Conservation (phyloP, 2,329 filamentous ascomycete species). For the Colletotrichum aenigma region DNA sequence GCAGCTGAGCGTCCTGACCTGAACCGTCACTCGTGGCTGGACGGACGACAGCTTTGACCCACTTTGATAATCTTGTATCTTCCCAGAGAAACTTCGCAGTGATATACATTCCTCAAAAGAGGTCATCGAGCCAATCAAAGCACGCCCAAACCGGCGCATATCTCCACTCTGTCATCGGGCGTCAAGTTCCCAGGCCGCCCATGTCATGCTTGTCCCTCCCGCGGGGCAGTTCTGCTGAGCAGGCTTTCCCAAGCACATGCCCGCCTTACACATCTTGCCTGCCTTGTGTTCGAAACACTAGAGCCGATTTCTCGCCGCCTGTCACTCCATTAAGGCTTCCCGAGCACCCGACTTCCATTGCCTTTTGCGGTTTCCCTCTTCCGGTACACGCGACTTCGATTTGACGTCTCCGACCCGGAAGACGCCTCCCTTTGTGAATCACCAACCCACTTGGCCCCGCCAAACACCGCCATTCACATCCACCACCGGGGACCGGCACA, state of each 20-base stretch:
- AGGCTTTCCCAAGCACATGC: conserved; percentile 17
- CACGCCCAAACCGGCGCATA: background rate
- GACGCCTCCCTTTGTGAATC: background rate
- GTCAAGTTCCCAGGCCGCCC: background rate
- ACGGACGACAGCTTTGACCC: background rate
- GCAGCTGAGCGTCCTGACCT: background rate
- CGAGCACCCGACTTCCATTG: conserved; percentile 1
- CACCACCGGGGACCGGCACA: background rate
- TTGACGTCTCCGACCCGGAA: background rate
- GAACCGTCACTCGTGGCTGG: background rate
- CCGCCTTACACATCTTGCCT: background rate
- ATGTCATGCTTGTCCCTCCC: conserved; percentile 10
- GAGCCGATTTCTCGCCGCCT: background rate
- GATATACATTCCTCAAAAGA: rapidly evolving
- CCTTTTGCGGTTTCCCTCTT: background rate
- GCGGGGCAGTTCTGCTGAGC: conserved; percentile 10
- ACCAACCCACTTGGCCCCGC: conserved; percentile 14
- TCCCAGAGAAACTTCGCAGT: background rate
- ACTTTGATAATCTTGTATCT: background rate
- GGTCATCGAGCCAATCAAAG: background rate
- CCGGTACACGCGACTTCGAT: background rate
- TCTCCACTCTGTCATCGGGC: conserved; percentile 6
- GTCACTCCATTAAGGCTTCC: background rate
- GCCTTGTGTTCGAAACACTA: conserved; percentile 15
- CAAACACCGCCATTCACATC: background rate